Conservation (phyloP, 2,329 filamentous ascomycete species). For the Pyrenophora graminea region DNA sequence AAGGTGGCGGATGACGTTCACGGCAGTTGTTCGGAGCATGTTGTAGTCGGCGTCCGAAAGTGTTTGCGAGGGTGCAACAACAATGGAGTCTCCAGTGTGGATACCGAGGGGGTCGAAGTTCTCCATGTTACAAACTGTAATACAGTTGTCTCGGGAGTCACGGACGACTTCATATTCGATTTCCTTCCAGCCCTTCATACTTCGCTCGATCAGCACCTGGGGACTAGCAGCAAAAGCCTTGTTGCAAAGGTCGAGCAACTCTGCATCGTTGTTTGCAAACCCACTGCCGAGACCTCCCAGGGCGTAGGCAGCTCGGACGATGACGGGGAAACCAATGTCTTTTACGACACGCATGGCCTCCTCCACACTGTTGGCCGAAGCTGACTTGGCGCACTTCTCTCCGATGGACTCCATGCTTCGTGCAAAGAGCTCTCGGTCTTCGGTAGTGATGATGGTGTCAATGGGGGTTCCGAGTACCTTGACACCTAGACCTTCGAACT, state of each 20-base stretch:
- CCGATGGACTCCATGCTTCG: constrained; percentile 98
- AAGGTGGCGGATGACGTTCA: constrained; percentile 95
- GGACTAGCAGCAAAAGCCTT: constrained; percentile 95
- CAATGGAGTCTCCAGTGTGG: constrained; percentile 96
- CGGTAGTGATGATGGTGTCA: constrained; percentile 96
- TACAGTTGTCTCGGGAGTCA: constrained; percentile 95
- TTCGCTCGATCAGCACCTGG: constrained; percentile 93
- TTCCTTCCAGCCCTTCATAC: constrained; percentile 99
- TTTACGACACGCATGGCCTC: constrained; percentile 89
- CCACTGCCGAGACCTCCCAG: constrained; percentile 93
- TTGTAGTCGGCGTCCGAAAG: constrained; percentile 98
- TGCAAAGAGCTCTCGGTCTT: constrained; percentile 96
- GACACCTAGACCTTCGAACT: constrained; percentile 90
- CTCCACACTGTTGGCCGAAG: constrained; percentile 83
- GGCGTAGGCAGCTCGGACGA: constrained; percentile 94
- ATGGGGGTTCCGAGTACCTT: constrained; percentile 95
- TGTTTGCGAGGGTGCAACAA: constrained; percentile 95
- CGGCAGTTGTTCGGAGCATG: constrained; percentile 95
- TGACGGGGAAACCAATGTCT: constrained; percentile 93
- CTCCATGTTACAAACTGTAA: constrained; percentile 99
- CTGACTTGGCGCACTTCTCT: constrained; percentile 97
- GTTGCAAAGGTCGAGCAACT: constrained; percentile 85
- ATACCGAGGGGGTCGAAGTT: constrained; percentile 99
- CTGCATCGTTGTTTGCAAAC: constrained; percentile 84
- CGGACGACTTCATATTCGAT: constrained; percentile 98